Percentiles rank a stretch among this genome's conserved stretches.
These are phyloP conservation scores for Clonostachys sp. DNA, from an alignment of 2,329 filamentous ascomycete species.

Conservation along the genomic window DNA sequence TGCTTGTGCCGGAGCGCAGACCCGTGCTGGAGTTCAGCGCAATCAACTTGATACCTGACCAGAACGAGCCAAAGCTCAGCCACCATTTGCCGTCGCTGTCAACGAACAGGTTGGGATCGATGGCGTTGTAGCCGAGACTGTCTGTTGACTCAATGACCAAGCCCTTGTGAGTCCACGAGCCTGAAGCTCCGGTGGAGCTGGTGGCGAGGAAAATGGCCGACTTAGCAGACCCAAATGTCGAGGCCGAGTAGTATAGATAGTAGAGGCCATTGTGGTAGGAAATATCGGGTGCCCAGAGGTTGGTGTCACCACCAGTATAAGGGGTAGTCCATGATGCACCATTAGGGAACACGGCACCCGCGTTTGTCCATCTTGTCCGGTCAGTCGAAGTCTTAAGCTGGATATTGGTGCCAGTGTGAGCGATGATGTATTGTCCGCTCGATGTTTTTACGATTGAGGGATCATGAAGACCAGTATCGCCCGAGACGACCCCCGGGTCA, in stretches of 20 bases:
- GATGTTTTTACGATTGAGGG: constrained; percentile 19
- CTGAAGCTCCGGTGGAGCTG: constrained; percentile 17
- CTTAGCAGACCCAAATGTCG: constrained; percentile 14
- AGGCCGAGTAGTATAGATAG: constrained; percentile 24
- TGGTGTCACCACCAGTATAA: constrained; percentile 18
- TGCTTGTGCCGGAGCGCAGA: constrained; percentile 10
- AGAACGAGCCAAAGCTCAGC: constrained; percentile 23
- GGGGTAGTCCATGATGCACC: constrained; percentile 21
- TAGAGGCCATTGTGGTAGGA: constrained; percentile 22
- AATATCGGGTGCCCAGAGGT: constrained; percentile 50
- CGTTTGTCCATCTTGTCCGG: constrained; percentile 20
- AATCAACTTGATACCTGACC: constrained; percentile 21
- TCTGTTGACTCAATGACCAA: constrained; percentile 15
- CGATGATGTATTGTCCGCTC: constrained; percentile 16
- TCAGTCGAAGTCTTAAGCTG: constrained; percentile 22
- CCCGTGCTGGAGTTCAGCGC: constrained; percentile 15
- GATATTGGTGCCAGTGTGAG: constrained; percentile 17
- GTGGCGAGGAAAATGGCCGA: constrained; percentile 23
- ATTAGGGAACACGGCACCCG: constrained; percentile 18
- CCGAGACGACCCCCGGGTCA: constrained; percentile 14
- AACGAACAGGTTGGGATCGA: constrained; percentile 19
- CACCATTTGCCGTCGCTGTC: constrained; percentile 19
- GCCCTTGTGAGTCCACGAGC: constrained; percentile 20
- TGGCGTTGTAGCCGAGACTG: constrained; percentile 17
- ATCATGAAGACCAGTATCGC: constrained; percentile 17